These are phyloP conservation scores for Incumbomyces lentus DNA, from an alignment of 2,329 filamentous ascomycete species.

Conservation along the genomic window DNA sequence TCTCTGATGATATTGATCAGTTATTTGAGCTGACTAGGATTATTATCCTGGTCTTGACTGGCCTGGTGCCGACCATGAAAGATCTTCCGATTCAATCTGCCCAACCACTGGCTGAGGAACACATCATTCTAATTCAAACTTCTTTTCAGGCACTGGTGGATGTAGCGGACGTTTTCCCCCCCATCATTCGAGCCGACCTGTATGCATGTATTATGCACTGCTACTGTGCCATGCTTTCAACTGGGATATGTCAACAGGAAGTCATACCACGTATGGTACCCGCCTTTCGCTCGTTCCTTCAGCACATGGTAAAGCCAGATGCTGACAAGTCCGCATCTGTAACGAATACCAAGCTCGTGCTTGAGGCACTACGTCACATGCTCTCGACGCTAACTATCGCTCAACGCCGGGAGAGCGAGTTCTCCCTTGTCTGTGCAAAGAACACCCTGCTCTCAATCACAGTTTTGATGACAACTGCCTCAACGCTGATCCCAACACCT, in stretches of 20 bases:
- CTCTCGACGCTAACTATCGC: conserved; percentile 53
- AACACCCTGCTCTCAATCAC: conserved; percentile 83
- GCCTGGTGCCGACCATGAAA: conserved; percentile 69
- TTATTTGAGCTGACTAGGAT: conserved; percentile 93
- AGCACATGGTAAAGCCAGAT: conserved; percentile 40
- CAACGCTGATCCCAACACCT: conserved; percentile 59
- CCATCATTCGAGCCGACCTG: conserved; percentile 90
- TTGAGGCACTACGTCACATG: conserved; percentile 73
- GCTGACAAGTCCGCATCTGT: conserved; percentile 31
- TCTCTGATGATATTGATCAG: conserved; percentile 96
- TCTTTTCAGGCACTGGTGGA: conserved; percentile 84
- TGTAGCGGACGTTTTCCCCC: conserved; percentile 88
- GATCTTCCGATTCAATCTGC: conserved; percentile 21
- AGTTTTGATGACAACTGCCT: conserved; percentile 73
- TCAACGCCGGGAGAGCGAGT: conserved; percentile 48
- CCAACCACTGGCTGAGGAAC: conserved; percentile 54
- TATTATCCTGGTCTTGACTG: conserved; percentile 84
- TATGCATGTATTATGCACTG: conserved; percentile 96
- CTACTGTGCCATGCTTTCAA: conserved; percentile 84
- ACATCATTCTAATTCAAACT: conserved; percentile 65
- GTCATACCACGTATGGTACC: conserved; percentile 85
- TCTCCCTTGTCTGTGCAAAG: conserved; percentile 79
- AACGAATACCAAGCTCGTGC: conserved; percentile 56
- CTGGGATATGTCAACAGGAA: conserved; percentile 72
- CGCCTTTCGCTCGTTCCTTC: conserved; percentile 83